Percentiles rank a stretch among this genome's conserved stretches.
Evolutionary conservation across 768 basidiomycete genomes (phyloP).

Genomic region (Phallus indusiatus): DNA sequence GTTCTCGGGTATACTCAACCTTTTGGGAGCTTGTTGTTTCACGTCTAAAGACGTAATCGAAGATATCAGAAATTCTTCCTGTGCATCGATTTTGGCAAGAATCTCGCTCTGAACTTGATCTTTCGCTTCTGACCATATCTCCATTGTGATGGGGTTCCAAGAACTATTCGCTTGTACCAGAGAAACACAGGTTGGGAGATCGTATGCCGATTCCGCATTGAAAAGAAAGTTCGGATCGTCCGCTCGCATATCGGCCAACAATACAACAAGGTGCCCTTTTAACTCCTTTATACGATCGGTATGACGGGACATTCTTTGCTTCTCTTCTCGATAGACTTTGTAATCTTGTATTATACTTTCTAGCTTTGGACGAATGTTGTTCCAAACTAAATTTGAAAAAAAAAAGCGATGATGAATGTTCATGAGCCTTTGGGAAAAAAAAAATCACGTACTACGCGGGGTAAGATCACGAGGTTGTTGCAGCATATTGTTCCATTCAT

Average conservation of each 20-base stretch:
- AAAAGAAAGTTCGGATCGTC: neutral
- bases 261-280: neutral
- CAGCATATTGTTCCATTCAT: neutral
- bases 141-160: neutral
- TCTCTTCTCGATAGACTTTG: neutral
- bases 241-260: neutral
- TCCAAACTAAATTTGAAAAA: conserved; percentile 6
- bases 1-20: neutral
- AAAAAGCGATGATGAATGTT: neutral
- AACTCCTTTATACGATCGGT: neutral
- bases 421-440: neutral
- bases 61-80: neutral
- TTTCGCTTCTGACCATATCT: neutral
- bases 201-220: neutral
- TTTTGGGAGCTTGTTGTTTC: neutral
- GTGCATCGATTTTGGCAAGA: neutral
- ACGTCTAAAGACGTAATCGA: neutral
- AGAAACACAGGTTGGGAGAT: neutral
- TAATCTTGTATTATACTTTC: neutral
- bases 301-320: neutral
- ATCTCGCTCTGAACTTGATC: conserved; percentile 3
- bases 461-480: conserved; percentile 7
- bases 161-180: neutral
- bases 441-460: neutral
- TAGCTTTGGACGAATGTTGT: neutral